Base-by-base conservation (phyloP, 2,329 filamentous ascomycete species). In the Paradendryphiella salina region DNA sequence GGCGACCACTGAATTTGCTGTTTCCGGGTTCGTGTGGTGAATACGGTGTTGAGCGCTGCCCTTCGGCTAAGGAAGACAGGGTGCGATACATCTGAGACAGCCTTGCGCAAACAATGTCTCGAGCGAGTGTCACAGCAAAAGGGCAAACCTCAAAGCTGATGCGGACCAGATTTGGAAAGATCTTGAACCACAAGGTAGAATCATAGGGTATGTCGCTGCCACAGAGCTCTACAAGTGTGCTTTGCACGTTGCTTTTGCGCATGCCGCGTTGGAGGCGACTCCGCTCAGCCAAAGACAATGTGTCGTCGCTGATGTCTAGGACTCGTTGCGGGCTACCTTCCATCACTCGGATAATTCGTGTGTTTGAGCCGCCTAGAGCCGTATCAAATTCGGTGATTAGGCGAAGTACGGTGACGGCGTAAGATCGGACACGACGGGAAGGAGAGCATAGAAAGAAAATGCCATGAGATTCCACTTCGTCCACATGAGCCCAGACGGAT, bases 381-480 rank as follows among this genome's bases (percentile, higher is more conserved):
- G 82, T 86, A 66, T 99, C 94, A 60, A 99, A 97, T 61, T 99
- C 93, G 1, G 87, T 92, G 56, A 97, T 93, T 18, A 97, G 82
- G 4, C 90, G 88, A 20, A 99, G 79, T 1, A 99, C 93, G 1
- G 89, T 96, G 44, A 99, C 90, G 2, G 94, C 92, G 71, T 94
- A 96, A 51, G 89, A 82, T 43, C 94, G 85, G 20, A 99, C 94
- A 46, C 89, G 84, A 45, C 90, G 84, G 5, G 94, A 96, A 63
- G 97, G 94, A 0, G 94, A 99, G 72, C 94, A 99, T 5, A 99
- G 78, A 70, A 99, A 99, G 78, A 99, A 99, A 2, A 99, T 76
- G 0, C 94, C 95, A 69, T 97, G 94, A 0, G 93, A 95, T 72
- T 99, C 94, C 13, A 96, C 89, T 71, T 96, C 92, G 62, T 99